Evolutionary conservation across 129 eudicot species (phyloP).

Genomic region (Centella asiatica): DNA sequence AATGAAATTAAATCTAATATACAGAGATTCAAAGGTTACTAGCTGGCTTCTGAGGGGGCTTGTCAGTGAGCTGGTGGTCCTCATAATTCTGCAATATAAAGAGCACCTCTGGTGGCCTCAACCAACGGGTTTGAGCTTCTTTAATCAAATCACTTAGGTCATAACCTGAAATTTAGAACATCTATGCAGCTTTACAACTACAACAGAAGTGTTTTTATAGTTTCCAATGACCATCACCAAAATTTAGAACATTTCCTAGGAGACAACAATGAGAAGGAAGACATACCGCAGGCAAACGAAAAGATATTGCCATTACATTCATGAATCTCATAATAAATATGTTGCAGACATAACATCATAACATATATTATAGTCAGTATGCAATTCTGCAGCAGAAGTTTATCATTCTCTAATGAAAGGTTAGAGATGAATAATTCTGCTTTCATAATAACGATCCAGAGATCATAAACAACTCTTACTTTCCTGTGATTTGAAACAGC

Average conservation of each 20-base stretch:
- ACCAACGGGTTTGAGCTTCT: constrained; percentile 86
- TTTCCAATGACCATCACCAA: neutral
- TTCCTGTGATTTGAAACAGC: too few relatives aligned
- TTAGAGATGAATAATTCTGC: neutral
- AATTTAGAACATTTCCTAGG: neutral
- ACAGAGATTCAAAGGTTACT: constrained; percentile 33
- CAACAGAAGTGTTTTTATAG: too few relatives aligned
- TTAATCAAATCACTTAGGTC: constrained; percentile 48
- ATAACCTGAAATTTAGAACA: constrained; percentile 41
- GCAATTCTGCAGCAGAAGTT: neutral
- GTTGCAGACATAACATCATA: neutral
- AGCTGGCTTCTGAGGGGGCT: constrained; percentile 68
- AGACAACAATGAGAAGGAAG: neutral
- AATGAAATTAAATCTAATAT: constrained; percentile 14
- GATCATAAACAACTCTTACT: neutral
- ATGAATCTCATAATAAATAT: too few relatives aligned
- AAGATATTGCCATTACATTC: too few relatives aligned
- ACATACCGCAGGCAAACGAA: neutral
- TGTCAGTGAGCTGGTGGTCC: constrained; percentile 58
- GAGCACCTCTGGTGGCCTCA: constrained; percentile 85
- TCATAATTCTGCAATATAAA: constrained; percentile 71
- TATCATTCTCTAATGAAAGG: neutral
- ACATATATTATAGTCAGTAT: neutral
- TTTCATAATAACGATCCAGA: neutral
- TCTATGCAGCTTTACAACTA: constrained; percentile 7